Evolutionary conservation across 1,139 yeast genomes (phyloP).

Genomic region (Candida sanyaensis): DNA sequence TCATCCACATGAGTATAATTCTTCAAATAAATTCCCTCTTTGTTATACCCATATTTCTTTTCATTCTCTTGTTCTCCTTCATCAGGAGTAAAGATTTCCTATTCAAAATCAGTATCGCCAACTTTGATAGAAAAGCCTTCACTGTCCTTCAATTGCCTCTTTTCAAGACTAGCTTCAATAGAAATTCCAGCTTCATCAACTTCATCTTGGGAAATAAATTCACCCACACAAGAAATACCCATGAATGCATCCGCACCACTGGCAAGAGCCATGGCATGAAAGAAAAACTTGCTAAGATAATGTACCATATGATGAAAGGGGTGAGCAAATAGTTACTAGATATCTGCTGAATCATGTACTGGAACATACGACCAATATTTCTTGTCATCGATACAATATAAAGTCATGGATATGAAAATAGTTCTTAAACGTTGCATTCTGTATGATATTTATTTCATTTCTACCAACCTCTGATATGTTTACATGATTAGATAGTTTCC

Average conservation of each 20-base stretch:
- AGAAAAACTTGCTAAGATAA: slow-evolving; percentile 54
- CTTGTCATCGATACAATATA: slow-evolving; percentile 69
- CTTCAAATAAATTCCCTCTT: no score
- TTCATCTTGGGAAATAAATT: slow-evolving; percentile 30
- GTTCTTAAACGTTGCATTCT: slow-evolving; percentile 60
- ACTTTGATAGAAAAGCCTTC: slow-evolving; percentile 45
- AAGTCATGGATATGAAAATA: slow-evolving; percentile 59
- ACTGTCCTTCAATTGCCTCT: slow-evolving; percentile 21
- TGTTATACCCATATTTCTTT: slow-evolving; percentile 10
- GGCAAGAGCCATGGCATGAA: slow-evolving; percentile 69
- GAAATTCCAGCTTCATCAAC: slow-evolving; percentile 15
- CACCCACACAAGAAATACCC: slow-evolving; percentile 61
- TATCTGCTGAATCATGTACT: slow-evolving; percentile 43
- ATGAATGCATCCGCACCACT: slow-evolving; percentile 67
- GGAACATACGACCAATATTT: slow-evolving; percentile 65
- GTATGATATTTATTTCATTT: slow-evolving; percentile 50
- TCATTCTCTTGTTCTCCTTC: slow-evolving; percentile 15
- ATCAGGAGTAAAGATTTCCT: slow-evolving; percentile 55
- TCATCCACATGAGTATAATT: not conserved
- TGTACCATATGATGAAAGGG: slow-evolving; percentile 72
- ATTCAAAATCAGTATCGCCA: slow-evolving; percentile 58
- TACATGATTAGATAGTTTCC: slow-evolving; percentile 65
- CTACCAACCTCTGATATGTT: slow-evolving; percentile 48
- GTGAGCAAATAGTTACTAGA: slow-evolving; percentile 78
- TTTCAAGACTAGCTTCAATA: slow-evolving; percentile 27